Evolutionary conservation across 371 early-diverging fungal species (phyloP).

Genomic region (Apophysomyces trapeziformis): DNA sequence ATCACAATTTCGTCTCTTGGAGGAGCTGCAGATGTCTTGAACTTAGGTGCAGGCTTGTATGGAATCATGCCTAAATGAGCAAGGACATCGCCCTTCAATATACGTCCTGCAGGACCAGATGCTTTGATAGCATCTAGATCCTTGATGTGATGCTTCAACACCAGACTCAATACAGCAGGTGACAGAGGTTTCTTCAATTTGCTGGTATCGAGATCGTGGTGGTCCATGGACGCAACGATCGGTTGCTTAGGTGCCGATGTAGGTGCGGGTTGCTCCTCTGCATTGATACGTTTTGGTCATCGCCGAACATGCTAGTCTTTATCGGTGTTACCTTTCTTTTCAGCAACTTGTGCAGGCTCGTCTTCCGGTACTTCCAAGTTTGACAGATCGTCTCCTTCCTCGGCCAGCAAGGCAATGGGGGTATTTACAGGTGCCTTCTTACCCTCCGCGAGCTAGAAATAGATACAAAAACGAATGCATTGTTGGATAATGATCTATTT

Average conservation of each 20-base stretch:
- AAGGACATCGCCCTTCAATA: slow-evolving; percentile 91
- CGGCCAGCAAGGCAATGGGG: slow-evolving; percentile 86
- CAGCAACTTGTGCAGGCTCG: slow-evolving; percentile 42
- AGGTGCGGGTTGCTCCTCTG: slow-evolving; percentile 18
- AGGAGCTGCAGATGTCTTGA: slow-evolving; percentile 43
- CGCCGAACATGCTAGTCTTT: too few species aligned
- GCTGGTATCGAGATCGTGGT: slow-evolving; percentile 49
- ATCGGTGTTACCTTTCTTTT: slow-evolving; percentile 16
- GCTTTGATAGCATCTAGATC: slow-evolving; percentile 62
- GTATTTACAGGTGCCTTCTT: slow-evolving; percentile 67
- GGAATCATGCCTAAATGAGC: slow-evolving; percentile 68
- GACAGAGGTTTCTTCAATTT: slow-evolving; percentile 61
- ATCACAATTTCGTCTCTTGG: slow-evolving; percentile 54
- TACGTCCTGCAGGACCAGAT: slow-evolving; percentile 89
- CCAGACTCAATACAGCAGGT: slow-evolving; percentile 71
- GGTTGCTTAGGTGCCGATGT: slow-evolving; percentile 30
- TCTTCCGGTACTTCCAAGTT: slow-evolving; percentile 71
- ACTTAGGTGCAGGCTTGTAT: slow-evolving; percentile 57
- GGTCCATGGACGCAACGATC: slow-evolving; percentile 37
- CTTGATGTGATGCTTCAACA: slow-evolving; percentile 63
- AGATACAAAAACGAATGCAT: neutral
- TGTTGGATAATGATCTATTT: neutral
- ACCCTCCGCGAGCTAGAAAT: slow-evolving; percentile 55
- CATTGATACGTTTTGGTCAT: slow-evolving; percentile 8
- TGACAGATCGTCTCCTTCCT: slow-evolving; percentile 87